Percentiles rank a stretch among this genome's conserved stretches.
These are phyloP conservation scores for Yamadazyma songkhlaensis DNA, from an alignment of 1,139 yeast species.

Conservation along the genomic window DNA sequence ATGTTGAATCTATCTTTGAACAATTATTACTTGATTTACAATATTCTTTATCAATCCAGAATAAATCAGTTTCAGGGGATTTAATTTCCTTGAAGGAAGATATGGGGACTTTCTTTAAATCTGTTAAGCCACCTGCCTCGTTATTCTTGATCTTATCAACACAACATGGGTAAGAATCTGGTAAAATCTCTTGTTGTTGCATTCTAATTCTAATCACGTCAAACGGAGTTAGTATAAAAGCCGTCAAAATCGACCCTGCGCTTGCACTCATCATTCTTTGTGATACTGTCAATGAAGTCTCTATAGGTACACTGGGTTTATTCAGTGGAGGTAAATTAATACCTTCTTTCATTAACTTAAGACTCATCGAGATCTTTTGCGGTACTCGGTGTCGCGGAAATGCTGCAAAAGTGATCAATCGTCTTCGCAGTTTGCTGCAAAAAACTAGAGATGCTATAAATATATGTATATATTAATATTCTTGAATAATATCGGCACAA, in stretches of 20 bases:
- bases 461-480: conserved; percentile 21
- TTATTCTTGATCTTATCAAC: conserved; percentile 1
- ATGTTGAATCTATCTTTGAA: conserved; percentile 51
- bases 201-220: conserved; percentile 89
- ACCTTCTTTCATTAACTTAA: neutral
- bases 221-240: conserved; percentile 85
- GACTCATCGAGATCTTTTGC: conserved; percentile 2
- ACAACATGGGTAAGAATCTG: conserved; percentile 19
- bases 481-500: conserved; percentile 40
- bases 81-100: neutral
- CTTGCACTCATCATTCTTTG: conserved; percentile 90
- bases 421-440: neutral
- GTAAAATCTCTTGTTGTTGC: conserved; percentile 78
- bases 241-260: conserved; percentile 85
- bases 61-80: conserved; percentile 17
- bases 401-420: neutral
- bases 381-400: neutral
- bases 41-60: conserved; percentile 41
- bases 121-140: neutral
- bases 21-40: conserved; percentile 35
- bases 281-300: conserved; percentile 29
- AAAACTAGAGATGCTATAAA: too few species aligned
- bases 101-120: neutral
- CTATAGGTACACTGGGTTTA: neutral
- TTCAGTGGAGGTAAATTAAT: neutral